Evolutionary conservation across 2,329 filamentous ascomycete species (phyloP).

Genomic region (Alternaria gansuensis): DNA sequence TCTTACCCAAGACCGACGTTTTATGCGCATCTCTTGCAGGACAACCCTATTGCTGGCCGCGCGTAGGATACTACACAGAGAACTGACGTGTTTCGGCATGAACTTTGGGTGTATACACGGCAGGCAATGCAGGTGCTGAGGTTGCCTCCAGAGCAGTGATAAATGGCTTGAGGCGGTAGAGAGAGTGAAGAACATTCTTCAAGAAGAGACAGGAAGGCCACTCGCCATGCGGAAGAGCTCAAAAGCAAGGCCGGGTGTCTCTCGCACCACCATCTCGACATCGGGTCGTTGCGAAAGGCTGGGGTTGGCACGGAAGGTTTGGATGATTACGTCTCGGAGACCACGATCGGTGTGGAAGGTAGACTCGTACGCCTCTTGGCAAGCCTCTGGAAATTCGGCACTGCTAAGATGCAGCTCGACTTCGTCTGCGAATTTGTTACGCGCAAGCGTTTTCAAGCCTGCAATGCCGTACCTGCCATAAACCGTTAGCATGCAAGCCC

Average conservation of each 20-base stretch:
- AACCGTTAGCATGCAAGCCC: conserved; percentile 35
- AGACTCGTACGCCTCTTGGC: conserved; percentile 60
- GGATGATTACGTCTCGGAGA: conserved; percentile 58
- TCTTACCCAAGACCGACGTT: conserved; percentile 6
- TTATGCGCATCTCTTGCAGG: not conserved
- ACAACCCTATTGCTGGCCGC: conserved; percentile 1
- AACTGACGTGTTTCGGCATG: conserved; percentile 6
- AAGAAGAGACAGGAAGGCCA: conserved; percentile 55
- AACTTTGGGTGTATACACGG: conserved; percentile 7
- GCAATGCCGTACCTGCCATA: conserved; percentile 57
- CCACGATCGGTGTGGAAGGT: conserved; percentile 61
- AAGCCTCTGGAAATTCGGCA: conserved; percentile 58
- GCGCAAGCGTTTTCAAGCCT: conserved; percentile 58
- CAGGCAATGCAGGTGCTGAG: conserved; percentile 1
- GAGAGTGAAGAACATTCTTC: conserved; percentile 15
- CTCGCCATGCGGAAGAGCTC: conserved; percentile 60
- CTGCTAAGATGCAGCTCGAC: conserved; percentile 56
- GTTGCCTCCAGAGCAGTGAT: not conserved
- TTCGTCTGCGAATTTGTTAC: conserved; percentile 58
- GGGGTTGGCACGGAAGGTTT: conserved; percentile 59
- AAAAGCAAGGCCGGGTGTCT: conserved; percentile 58
- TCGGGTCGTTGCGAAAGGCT: conserved; percentile 57
- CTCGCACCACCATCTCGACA: conserved; percentile 56
- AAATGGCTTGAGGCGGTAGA: not conserved
- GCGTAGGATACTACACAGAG: conserved; percentile 6